Evolutionary conservation across 495 filamentous ascomycete genomes (phyloP), one percentile per base, ranked within the genome.

Genomic region (Staphylotrichum tortipilum): DNA sequence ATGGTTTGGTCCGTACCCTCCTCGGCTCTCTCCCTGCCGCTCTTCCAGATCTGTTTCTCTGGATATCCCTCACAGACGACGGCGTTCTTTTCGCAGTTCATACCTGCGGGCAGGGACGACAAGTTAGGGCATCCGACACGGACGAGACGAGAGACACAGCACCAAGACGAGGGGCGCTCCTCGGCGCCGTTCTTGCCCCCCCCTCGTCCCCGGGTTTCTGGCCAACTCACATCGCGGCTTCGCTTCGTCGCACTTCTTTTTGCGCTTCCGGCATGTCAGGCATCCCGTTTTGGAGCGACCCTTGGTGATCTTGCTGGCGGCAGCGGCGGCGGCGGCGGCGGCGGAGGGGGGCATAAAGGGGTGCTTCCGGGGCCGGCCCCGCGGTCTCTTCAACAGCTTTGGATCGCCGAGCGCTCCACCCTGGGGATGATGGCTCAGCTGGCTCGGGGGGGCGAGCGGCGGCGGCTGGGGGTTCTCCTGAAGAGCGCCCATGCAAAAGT

Each of bases 171-270:
- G n/a, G n/a, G n/a, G n/a, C n/a, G n/a, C n/a, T n/a, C n/a, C n/a
- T n/a, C n/a, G n/a, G n/a, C n/a, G n/a, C n/a, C n/a, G n/a, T n/a
- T n/a, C n/a, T n/a, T n/a, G n/a, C n/a, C n/a, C n/a, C n/a, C n/a
- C n/a, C n/a, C n/a, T n/a, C n/a, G n/a, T n/a, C n/a, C n/a, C n/a
- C n/a, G n/a, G n/a, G n/a, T n/a, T n/a, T n/a, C n/a, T n/a, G 5
- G 26, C 26, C 33, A 31, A 70, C 81, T 78, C 75, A 80, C 87
- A 94, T 58, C 78, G 72, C 47, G 89, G 89, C 59, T 90, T 94
- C n/a, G 83, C 81, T 72, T 96, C 89, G 62, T 95, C 89, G 68
- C 89, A 96, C 71, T 96, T 96, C 84, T 95, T 96, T 73, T 95
- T 95, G 26, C 89, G 76, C 59, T 85, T 84, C 48, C 89, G 78